A percentile compares a stretch with the other conserved stretches of the same genome.
Conservation (phyloP, 1,284 basidiomycete species). For the Abortiporus biennis region DNA sequence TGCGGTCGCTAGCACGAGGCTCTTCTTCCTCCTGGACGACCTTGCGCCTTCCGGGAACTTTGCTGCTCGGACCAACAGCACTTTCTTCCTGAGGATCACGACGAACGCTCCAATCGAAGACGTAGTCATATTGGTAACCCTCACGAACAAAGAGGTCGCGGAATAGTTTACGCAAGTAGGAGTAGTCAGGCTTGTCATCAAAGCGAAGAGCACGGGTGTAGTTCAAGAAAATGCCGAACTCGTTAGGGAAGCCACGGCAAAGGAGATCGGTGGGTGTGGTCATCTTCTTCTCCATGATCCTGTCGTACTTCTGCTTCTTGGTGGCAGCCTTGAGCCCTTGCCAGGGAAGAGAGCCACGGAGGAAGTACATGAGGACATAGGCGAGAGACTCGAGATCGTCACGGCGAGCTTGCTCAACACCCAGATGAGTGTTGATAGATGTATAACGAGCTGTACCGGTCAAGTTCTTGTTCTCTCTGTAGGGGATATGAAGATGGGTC, state of each 20-base stretch:
- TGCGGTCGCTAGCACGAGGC: conserved; percentile 70
- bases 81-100: conserved; percentile 63
- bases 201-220: conserved; percentile 96
- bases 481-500: conserved; percentile 98
- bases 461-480: conserved; percentile 99
- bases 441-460: conserved; percentile 99
- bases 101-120: conserved; percentile 97
- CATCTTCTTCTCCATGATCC: conserved; percentile 99
- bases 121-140: conserved; percentile 97
- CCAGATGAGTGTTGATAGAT: conserved; percentile 98
- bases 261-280: conserved; percentile 94
- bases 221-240: conserved; percentile 97
- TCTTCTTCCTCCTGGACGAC: conserved; percentile 75
- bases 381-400: conserved; percentile 96
- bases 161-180: conserved; percentile 97
- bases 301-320: conserved; percentile 99
- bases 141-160: conserved; percentile 95
- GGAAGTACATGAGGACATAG: conserved; percentile 98
- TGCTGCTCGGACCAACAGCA: conserved; percentile 50
- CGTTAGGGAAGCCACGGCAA: conserved; percentile 95
- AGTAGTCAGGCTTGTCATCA: conserved; percentile 98
- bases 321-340: conserved; percentile 97
- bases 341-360: conserved; percentile 94
- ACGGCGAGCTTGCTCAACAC: conserved; percentile 94
- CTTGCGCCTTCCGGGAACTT: conserved; percentile 61